Conservation (phyloP, 306 rosid genomes). For the Prunus dulcis region DNA sequence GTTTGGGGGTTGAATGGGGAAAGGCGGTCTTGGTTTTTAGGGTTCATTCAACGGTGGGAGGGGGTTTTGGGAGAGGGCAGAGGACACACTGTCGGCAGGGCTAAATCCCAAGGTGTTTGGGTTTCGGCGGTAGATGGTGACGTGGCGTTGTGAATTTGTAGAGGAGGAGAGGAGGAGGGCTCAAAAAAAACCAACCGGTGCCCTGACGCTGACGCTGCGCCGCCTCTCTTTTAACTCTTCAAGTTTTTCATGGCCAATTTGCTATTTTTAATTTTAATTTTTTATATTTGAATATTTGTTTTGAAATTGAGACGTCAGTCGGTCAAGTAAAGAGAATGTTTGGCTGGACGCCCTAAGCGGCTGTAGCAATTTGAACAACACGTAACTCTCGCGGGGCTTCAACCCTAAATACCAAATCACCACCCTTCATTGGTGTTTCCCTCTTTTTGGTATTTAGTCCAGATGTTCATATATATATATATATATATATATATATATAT, state of each 20-base stretch:
- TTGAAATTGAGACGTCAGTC: background rate
- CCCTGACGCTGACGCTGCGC: too few relatives aligned
- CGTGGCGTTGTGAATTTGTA: background rate
- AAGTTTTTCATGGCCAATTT: too few relatives aligned
- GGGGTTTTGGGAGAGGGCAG: background rate
- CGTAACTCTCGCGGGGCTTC: background rate
- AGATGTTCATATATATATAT: background rate
- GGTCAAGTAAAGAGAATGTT: background rate
- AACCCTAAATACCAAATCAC: too few relatives aligned
- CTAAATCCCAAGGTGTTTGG: background rate
- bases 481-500: too few relatives aligned
- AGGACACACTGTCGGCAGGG: background rate
- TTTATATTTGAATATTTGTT: background rate
- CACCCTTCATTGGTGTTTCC: too few relatives aligned
- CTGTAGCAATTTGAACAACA: background rate
- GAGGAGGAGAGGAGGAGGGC: too few relatives aligned
- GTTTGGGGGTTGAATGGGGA: constrained; percentile 6
- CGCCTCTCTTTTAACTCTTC: too few relatives aligned
- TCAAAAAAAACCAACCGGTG: too few relatives aligned
- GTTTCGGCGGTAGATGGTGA: background rate
- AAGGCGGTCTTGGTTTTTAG: background rate
- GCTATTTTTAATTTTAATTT: too few relatives aligned
- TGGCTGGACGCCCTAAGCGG: background rate
- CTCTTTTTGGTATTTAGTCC: too few relatives aligned
- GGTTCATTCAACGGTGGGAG: constrained; percentile 10